Base-by-base conservation (phyloP, 257 asterid species). In the Solanum dulcamara region DNA sequence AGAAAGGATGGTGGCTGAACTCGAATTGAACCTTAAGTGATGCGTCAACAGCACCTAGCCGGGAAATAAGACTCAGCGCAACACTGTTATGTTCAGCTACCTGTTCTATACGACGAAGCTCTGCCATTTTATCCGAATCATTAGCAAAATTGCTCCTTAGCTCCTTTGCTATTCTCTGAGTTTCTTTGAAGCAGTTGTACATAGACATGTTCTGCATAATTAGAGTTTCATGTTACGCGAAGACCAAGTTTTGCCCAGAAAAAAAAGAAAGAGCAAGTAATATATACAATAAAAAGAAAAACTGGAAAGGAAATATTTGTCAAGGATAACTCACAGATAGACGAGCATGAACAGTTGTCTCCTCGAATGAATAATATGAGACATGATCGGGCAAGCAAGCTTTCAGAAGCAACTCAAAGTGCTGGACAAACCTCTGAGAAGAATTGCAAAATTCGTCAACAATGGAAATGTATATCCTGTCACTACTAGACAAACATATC, bases 41-140 rank as follows among this genome's bases (percentile, higher is more conserved):
- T 1, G 97, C 94, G 80, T 96, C 99, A 46, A 93, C 93, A 84
- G 87, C 90, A 51, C 98, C 98, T 88, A 95, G 85, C 89, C 92
- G 98, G 87, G 89, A 68, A 72, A 96, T 88, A 72, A 96, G 96
- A 90, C 91, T 92, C 38, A 94, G 90, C 74, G 98, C 99, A 40
- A 95, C 97, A 53, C 84, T 85, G 86, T 96, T 96, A 84, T 93
- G 99, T 88, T 96, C 99, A 28, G 98, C 98, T 77, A 96, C 98
- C 89, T 93, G 99, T 86, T 96, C 98, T 50, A 96, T 88, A 46
- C 81, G 89, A 4, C 92, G 96, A 84, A 96, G 94, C 90, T 96
- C 98, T 3, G 92, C 89, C 86, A 93, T 46, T 86, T 89, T 94
- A 83, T 89, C 93, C 14, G 92, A 92, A 86, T 96, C 94, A 40